These are phyloP conservation scores for Cyphellophora attinorum DNA, from an alignment of 2,329 filamentous ascomycete genomes.

Conservation along the genomic window DNA sequence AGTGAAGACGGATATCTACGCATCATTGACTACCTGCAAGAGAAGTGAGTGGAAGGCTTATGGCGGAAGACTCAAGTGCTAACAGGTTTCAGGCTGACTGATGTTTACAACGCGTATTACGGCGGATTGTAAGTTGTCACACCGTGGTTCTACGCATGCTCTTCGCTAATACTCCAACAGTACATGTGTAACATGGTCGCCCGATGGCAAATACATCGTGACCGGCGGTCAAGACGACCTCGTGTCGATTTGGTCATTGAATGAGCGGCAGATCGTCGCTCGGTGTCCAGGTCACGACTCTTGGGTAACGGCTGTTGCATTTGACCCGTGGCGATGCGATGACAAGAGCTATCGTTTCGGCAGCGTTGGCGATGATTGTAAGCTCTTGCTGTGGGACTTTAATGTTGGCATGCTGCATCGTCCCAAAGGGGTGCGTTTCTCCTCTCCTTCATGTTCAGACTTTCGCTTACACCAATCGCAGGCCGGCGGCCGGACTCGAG, in stretches of 20 bases:
- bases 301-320: slow-evolving; percentile 88
- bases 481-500: slow-evolving; percentile 26
- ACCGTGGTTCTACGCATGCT: no score
- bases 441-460: slow-evolving; percentile 1
- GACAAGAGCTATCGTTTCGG: slow-evolving; percentile 92
- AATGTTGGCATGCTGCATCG: slow-evolving; percentile 92
- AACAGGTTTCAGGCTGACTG: slow-evolving; percentile 54
- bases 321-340: slow-evolving; percentile 95
- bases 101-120: slow-evolving; percentile 85
- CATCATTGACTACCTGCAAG: slow-evolving; percentile 83
- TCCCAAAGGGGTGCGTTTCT: slow-evolving; percentile 63
- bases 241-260: slow-evolving; percentile 88
- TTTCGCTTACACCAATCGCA: slow-evolving; percentile 4
- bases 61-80: slow-evolving; percentile 9
- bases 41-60: slow-evolving; percentile 51
- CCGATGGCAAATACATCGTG: slow-evolving; percentile 89
- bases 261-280: slow-evolving; percentile 74
- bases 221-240: slow-evolving; percentile 94
- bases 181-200: slow-evolving; percentile 92
- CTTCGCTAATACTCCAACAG: no score
- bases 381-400: slow-evolving; percentile 92
- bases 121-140: no score
- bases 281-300: slow-evolving; percentile 92
- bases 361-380: slow-evolving; percentile 87
- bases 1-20: slow-evolving; percentile 84